Percentiles rank a stretch among this genome's conserved stretches.
phyloP scores from a whole-genome alignment of 768 basidiomycete genomes.

The Lanmaoa rubissima region DNA sequence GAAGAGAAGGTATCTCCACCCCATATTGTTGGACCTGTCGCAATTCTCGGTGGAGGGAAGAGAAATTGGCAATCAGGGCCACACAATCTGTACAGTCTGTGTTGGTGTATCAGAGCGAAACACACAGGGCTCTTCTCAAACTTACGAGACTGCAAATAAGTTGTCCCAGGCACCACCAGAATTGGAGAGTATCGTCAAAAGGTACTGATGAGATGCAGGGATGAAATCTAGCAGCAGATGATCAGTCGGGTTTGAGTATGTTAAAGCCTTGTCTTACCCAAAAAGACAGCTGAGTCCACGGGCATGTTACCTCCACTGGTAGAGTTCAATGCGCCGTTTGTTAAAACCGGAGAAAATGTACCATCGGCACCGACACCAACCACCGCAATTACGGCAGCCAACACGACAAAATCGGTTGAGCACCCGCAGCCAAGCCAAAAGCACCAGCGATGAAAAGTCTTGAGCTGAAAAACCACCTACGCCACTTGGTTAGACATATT shows the following conservation, averaged over 20 bases:
- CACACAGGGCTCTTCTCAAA: not conserved
- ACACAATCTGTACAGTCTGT: conserved; percentile 43
- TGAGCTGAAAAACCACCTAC: conserved; percentile 52
- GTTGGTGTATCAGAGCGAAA: not conserved
- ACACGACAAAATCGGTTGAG: conserved; percentile 44
- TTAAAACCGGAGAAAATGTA: conserved; percentile 4
- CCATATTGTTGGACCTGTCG: conserved; percentile 51
- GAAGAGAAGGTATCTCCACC: conserved; percentile 61
- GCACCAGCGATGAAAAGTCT: conserved; percentile 52
- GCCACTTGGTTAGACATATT: no score
- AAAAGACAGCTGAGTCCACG: conserved; percentile 51
- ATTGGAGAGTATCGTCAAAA: conserved; percentile 54
- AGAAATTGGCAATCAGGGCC: conserved; percentile 56
- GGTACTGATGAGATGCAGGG: conserved; percentile 54
- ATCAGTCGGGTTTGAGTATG: no score
- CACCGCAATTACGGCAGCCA: conserved; percentile 46
- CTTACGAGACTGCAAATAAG: conserved; percentile 47
- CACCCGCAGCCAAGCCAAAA: conserved; percentile 52
- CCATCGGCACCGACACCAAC: conserved; percentile 51
- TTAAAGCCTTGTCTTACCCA: no score
- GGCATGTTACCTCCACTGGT: conserved; percentile 50
- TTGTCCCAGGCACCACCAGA: conserved; percentile 61
- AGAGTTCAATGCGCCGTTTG: not conserved
- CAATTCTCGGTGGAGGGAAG: conserved; percentile 43
- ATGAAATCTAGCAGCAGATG: conserved; percentile 41